Evolutionary conservation across 805 yeast species (phyloP).

Genomic region (Spathaspora boniae): DNA sequence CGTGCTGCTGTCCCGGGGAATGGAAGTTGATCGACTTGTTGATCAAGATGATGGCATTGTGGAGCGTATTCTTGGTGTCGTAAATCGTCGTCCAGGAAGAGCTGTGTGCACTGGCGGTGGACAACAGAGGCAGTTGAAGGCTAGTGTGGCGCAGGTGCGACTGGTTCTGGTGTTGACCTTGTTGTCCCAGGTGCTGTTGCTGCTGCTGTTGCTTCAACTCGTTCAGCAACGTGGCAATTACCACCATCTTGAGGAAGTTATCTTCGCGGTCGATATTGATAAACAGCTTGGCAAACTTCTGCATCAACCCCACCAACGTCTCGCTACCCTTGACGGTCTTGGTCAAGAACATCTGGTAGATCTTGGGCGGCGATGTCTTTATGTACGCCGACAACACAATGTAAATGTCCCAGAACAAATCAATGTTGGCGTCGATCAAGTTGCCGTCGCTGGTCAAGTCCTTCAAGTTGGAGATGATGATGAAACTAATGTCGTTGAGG

Average conservation of each 20-base stretch:
- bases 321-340: slow-evolving; percentile 9
- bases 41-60: slow-evolving; percentile 51
- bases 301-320: slow-evolving; percentile 17
- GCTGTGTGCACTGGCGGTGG: slow-evolving; percentile 9
- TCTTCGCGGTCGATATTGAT: slow-evolving; percentile 15
- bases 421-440: slow-evolving; percentile 27
- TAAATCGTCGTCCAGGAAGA: slow-evolving; percentile 25
- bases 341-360: slow-evolving; percentile 19
- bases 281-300: slow-evolving; percentile 22
- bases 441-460: slow-evolving; percentile 13
- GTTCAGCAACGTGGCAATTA: slow-evolving; percentile 30
- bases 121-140: no score
- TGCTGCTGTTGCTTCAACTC: slow-evolving; percentile 28
- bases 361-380: slow-evolving; percentile 40
- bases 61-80: slow-evolving; percentile 41
- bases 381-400: slow-evolving; percentile 43
- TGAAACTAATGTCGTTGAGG: slow-evolving; percentile 44
- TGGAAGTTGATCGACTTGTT: slow-evolving; percentile 36
- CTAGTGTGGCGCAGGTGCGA: no score
- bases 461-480: slow-evolving; percentile 37
- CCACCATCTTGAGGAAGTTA: slow-evolving; percentile 22
- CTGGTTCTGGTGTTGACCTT: no score
- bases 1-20: background rate
- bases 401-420: slow-evolving; percentile 49
- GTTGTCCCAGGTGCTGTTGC: slow-evolving; percentile 3